Base-by-base conservation (phyloP, 176 grass and related monocot genomes). In the Lolium rigidum region DNA sequence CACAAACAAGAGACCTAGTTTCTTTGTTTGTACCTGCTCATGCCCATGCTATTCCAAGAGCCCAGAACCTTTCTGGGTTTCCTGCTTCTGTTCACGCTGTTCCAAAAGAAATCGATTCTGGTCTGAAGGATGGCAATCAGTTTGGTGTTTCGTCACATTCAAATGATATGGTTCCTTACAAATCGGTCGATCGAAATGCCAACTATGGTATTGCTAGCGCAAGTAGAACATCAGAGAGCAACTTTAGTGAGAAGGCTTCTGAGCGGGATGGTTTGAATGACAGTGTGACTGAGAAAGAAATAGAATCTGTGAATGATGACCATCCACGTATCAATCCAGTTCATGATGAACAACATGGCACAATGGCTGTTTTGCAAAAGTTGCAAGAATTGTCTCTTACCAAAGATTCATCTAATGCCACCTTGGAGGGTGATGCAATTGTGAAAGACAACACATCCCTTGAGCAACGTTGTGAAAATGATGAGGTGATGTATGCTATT, bases 1-100 rank as follows among this genome's bases (percentile, higher is more conserved):
- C 38, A 52, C 93, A 98, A 91, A 86, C 93, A 87, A 86, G 82
- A 73, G 75, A 83, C 82, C 83, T 98, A 58, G 85, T 94, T 71
- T 78, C 84, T 86, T 87, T 98, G 70, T 98, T 98, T 63, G 83
- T 50, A 39, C 44, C 90, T 80, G 60, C 83, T 70, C 78, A 57
- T 82, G 77, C 22, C 54, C 74, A n/a, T 86, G 80, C 74, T 83
- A 9, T 49, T 68, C 47, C 48, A 60, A 80, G 44, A 10, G 82
- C 70, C 52, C 44, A 4, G 7, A 71, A 14, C 82, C 20, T 41
- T 83, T 74, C 61, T 0, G 13, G 8, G 52, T 37, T 62, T 70
- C 44, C n/a, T 83, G 51, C 67, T 83, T 56, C 54, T 78, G 16
- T 21, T 60, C 73, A 18, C 56, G 31, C 73, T 85, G 26, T 55